Evolutionary conservation across 2,329 filamentous ascomycete genomes (phyloP).

Genomic region (Fusarium fracticaudum): DNA sequence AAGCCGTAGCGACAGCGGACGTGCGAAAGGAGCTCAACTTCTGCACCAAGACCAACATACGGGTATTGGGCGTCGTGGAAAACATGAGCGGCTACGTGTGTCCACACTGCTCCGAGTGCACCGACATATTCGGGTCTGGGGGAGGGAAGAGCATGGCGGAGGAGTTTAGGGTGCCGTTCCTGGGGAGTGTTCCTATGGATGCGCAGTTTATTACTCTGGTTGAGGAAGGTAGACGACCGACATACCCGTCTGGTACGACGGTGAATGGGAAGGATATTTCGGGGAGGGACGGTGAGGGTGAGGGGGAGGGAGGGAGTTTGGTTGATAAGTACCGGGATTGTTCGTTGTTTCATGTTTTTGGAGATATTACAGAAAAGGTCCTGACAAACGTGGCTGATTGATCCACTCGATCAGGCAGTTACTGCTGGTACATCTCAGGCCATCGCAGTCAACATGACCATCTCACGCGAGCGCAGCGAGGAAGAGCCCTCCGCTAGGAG

Average conservation of each 20-base stretch:
- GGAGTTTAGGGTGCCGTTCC: constrained; percentile 84
- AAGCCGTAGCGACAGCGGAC: constrained; percentile 92
- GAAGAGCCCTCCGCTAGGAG: background rate
- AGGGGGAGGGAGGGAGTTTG: constrained; percentile 58
- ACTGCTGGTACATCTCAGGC: background rate
- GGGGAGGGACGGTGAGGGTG: constrained; percentile 27
- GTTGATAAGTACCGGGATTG: constrained; percentile 79
- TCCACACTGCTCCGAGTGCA: constrained; percentile 82
- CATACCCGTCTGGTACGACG: constrained; percentile 74
- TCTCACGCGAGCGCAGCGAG: background rate
- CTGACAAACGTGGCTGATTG: constrained; percentile 38
- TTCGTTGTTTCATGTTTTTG: constrained; percentile 75
- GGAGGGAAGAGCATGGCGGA: constrained; percentile 89
- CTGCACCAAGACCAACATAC: constrained; percentile 83
- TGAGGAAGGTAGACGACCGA: constrained; percentile 74
- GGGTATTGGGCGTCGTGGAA: constrained; percentile 88
- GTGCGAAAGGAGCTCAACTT: constrained; percentile 96
- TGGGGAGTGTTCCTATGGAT: constrained; percentile 91
- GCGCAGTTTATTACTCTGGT: constrained; percentile 89
- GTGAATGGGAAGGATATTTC: constrained; percentile 67
- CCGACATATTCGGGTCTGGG: constrained; percentile 91
- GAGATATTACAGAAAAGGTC: constrained; percentile 64
- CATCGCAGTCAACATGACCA: background rate
- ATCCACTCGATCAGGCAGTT: background rate
- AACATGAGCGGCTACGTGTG: constrained; percentile 97